Evolutionary conservation across 2,329 filamentous ascomycete species (phyloP), one percentile per base, ranked within the genome.

Genomic region (Ilyonectria destructans): DNA sequence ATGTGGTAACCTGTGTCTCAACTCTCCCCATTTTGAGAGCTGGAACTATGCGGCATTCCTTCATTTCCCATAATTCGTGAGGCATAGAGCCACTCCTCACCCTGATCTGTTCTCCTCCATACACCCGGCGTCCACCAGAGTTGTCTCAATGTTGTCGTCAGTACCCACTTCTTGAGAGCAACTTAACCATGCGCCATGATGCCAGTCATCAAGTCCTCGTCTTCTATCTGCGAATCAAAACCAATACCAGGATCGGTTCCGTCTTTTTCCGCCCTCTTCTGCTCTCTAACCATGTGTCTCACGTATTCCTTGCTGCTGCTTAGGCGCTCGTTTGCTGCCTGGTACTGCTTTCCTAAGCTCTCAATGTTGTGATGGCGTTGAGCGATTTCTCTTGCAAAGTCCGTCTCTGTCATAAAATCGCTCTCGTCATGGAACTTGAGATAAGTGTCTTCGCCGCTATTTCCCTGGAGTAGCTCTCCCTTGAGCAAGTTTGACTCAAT

Each of bases 151-250:
- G 13, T 52, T 15, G 26, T 52, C 29, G 8, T 7, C 31, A 35
- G 51, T 9, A 12, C 37, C 29, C 29, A 35, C 4, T 45, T 23
- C 6, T 19, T 37, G 9, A 56, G 31, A 56, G 46, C 15, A 55
- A 43, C 54, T 40, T 67, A 74, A 55, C 68, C 67, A 54, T 74
- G 69, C 10, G 71, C 66, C 60, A 74, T 63, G 35, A 83, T 77
- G 19, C 84, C 87, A 13, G 83, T 85, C 88, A 90, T 90, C 26
- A 90, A 77, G 69, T 90, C 88, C 76, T 90, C 88, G n/a, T 90
- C 88, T 62, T 89, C 87, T 43, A 89, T 80, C 57, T 84, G 80
- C 13, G 80, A 77, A 29, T 87, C 83, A 66, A 87, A 88, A 46
- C 80, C 81, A 29, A 81, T 65, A 3, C 78, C 74, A 3, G 77